These are phyloP conservation scores for Maudiozyma pseudohumilis DNA, from an alignment of 805 yeast species.

Conservation along the genomic window DNA sequence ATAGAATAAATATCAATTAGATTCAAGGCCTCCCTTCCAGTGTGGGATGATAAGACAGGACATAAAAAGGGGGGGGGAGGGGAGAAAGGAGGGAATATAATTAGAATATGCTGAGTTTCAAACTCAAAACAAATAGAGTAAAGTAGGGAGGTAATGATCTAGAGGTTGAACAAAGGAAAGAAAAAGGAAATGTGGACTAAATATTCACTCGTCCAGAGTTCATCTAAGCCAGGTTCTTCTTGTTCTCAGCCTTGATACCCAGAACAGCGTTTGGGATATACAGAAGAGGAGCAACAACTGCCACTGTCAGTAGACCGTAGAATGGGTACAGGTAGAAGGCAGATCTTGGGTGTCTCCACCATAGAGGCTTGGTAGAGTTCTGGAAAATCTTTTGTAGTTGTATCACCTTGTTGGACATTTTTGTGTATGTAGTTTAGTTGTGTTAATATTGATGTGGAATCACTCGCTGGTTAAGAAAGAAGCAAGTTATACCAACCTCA, in stretches of 20 bases:
- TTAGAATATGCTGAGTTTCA: neutral
- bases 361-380: constrained; percentile 46
- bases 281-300: constrained; percentile 56
- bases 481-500: too few species aligned
- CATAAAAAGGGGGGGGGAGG: too few species aligned
- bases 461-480: too few species aligned
- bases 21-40: too few species aligned
- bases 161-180: neutral
- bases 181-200: neutral
- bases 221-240: neutral
- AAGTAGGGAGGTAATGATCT: neutral
- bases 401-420: constrained; percentile 40
- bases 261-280: constrained; percentile 63
- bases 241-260: constrained; percentile 48
- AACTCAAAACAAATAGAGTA: neutral
- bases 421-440: neutral
- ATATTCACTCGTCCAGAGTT: too few species aligned
- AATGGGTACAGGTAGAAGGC: constrained; percentile 68
- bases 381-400: constrained; percentile 53
- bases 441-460: too few species aligned
- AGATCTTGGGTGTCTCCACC: constrained; percentile 58
- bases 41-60: too few species aligned
- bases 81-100: neutral
- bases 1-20: too few species aligned
- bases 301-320: constrained; percentile 60